Conservation (phyloP, 495 filamentous ascomycete species). For the Chaetomium fimeti region DNA sequence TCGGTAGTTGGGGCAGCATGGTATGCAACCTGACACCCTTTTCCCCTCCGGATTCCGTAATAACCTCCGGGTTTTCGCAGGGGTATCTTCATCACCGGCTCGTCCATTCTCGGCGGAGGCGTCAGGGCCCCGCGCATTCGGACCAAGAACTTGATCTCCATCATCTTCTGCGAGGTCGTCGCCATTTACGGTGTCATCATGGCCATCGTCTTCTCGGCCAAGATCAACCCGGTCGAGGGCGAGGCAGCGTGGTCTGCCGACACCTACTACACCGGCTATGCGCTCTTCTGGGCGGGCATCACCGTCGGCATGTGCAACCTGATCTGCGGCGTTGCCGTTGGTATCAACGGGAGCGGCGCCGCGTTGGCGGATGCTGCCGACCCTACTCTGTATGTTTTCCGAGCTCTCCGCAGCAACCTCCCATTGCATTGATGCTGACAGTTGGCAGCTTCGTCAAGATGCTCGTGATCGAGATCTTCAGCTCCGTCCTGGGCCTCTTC, state of each 20-base stretch:
- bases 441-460: conserved; percentile 90
- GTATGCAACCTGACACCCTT: conserved; percentile 50
- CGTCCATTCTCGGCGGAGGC: conserved; percentile 96
- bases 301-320: conserved; percentile 94
- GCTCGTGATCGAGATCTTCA: conserved; percentile 99
- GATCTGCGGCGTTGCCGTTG: conserved; percentile 93
- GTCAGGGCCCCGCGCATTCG: conserved; percentile 94
- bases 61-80: conserved; percentile 46
- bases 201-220: conserved; percentile 94
- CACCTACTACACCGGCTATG: conserved; percentile 94
- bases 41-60: conserved; percentile 26
- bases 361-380: conserved; percentile 96
- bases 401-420: background rate
- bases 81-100: conserved; percentile 98
- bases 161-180: conserved; percentile 99
- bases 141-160: conserved; percentile 99
- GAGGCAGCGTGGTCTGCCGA: conserved; percentile 62
- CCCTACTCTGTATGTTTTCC: conserved; percentile 69
- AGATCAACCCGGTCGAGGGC: conserved; percentile 66
- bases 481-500: conserved; percentile 95
- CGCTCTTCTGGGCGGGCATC: conserved; percentile 91
- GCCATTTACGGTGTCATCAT: conserved; percentile 99
- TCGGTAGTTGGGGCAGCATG: conserved; percentile 97
- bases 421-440: conserved; percentile 27
- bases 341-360: conserved; percentile 96